phyloP scores from a whole-genome alignment of 495 filamentous ascomycete genomes.

The Zalerion maritima region DNA sequence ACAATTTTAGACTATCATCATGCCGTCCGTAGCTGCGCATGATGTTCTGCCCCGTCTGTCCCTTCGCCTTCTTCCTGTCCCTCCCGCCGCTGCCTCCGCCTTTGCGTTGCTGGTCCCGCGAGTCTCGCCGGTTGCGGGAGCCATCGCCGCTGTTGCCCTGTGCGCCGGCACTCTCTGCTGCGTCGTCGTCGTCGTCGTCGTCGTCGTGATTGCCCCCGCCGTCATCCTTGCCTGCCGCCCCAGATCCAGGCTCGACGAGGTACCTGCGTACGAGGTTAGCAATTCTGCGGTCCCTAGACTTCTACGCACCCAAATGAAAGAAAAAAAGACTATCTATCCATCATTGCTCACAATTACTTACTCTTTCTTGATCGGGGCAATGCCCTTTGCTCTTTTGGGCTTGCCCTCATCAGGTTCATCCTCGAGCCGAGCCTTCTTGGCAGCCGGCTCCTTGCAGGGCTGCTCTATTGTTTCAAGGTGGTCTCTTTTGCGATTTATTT shows the following conservation, averaged over 20 bases:
- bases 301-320: slow-evolving; percentile 6
- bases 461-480: neutral
- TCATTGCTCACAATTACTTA: slow-evolving; percentile 26
- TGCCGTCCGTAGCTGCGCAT: slow-evolving; percentile 71
- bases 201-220: slow-evolving; percentile 9
- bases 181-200: slow-evolving; percentile 45
- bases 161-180: slow-evolving; percentile 44
- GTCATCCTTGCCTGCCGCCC: slow-evolving; percentile 10
- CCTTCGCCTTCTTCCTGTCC: slow-evolving; percentile 47
- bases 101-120: slow-evolving; percentile 14
- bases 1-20: slow-evolving; percentile 63
- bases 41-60: slow-evolving; percentile 71
- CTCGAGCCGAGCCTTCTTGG: slow-evolving; percentile 13
- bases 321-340: slow-evolving; percentile 1
- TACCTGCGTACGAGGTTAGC: slow-evolving; percentile 33
- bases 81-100: slow-evolving; percentile 24
- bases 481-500: slow-evolving; percentile 1
- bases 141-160: slow-evolving; percentile 18
- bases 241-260: slow-evolving; percentile 38
- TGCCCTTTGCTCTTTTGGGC: slow-evolving; percentile 40
- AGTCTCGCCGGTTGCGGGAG: slow-evolving; percentile 17
- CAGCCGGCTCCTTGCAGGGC: slow-evolving; percentile 3
- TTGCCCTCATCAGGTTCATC: no score
- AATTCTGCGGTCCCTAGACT: slow-evolving; percentile 6
- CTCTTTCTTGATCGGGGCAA: slow-evolving; percentile 77